Base-by-base conservation (phyloP, 2,329 filamentous ascomycete genomes). In the Monosporascus cannonballus region DNA sequence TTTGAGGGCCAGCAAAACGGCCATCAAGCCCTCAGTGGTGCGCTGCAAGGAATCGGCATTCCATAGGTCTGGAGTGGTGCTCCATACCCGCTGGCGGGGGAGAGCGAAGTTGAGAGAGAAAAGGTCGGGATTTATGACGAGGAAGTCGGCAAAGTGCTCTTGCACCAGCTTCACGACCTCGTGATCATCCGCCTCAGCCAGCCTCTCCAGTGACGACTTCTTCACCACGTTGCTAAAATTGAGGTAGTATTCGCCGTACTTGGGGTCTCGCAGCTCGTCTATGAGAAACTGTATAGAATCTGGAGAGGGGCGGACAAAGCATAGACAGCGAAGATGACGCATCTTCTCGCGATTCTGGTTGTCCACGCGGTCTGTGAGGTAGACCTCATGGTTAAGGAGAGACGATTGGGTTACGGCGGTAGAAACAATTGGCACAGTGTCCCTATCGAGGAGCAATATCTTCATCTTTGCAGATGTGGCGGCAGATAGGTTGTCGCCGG, bases 171-270 rank as follows among this genome's bases (percentile, higher is more conserved):
- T 95, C 59, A 99, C 93, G 37, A 99, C 90, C 72, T 99, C 95
- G 66, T 99, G 91, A 62, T 96, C 92, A 68, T 99, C 94, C 25
- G 94, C 92, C 76, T 99, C 95, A 36, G 94, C 94, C 44, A 99
- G 77, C 44, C 94, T 84, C 70, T 99, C 94, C 24, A 99, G 78
- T 0, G 93, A 89, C 2, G 94, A 97, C 72, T 99, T 99, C 71
- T 95, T 96, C 66, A 94, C 86, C 54, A 99, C 88, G 69, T 99
- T 99, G 76, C 91, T 97, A 71, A 99, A 96, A 71, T 95, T 96
- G 52, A 99, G 81, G 66, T 96, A 85, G 72, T 99, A 99, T 74
- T 99, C 94, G 59, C 94, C 93, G 64, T 99, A 99, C 68, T 92
- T 96, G 4, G 94, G 95, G 48, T 97, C 93, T 55, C 94, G 83